Conservation (phyloP, 2,329 filamentous ascomycete species). For the Ascochyta clinopodiicola region DNA sequence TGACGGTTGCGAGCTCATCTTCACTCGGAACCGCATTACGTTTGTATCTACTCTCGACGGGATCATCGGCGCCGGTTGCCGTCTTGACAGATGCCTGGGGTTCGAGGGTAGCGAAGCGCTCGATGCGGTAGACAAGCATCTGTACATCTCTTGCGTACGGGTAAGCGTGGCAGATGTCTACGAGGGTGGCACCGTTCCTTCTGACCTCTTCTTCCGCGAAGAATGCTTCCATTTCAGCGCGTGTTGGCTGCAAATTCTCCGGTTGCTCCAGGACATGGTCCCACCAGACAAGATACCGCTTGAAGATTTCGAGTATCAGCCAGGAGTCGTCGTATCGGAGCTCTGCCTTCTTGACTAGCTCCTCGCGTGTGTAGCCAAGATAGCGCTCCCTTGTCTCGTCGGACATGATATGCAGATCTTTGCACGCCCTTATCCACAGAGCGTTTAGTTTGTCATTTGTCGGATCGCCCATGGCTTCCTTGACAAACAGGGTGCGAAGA, state of each 20-base stretch:
- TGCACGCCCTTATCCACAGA: neutral
- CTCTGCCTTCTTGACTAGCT: neutral
- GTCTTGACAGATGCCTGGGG: neutral
- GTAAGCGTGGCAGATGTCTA: slow-evolving; percentile 8
- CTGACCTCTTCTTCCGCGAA: neutral
- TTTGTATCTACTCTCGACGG: neutral
- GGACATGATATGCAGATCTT: neutral
- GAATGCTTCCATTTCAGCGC: neutral
- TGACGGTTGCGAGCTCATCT: neutral
- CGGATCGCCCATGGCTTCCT: neutral
- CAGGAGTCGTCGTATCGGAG: neutral
- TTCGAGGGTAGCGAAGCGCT: neutral
- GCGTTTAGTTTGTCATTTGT: neutral
- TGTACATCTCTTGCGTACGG: neutral
- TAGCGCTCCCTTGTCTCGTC: neutral
- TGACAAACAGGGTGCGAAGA: slow-evolving; percentile 2
- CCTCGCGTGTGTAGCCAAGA: neutral
- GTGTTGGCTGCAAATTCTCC: neutral
- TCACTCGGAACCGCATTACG: neutral
- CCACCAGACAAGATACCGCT: neutral
- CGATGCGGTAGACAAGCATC: slow-evolving; percentile 11
- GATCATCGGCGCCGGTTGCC: neutral
- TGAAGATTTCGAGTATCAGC: neutral
- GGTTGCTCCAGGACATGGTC: neutral
- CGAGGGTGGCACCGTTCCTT: neutral